These are phyloP conservation scores for Phaeodactylum tricornutum DNA, from an alignment of 108 stramenopile species.

Conservation along the genomic window DNA sequence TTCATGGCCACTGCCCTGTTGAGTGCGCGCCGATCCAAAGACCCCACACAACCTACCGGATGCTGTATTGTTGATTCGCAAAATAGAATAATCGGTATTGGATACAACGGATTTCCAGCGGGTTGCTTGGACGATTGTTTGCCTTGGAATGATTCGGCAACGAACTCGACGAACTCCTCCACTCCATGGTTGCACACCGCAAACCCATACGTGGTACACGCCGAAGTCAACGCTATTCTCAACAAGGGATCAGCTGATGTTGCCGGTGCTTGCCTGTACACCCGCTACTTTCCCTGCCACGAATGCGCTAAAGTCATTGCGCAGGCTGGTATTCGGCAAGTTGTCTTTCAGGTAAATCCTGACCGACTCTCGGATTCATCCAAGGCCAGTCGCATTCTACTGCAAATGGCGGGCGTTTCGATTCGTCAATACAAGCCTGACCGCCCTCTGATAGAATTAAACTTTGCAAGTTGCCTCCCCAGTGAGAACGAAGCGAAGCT, in stretches of 20 bases:
- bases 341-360: conserved; percentile 43
- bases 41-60: conserved; percentile 45
- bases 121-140: conserved; percentile 84
- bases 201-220: conserved; percentile 89
- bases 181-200: conserved; percentile 66
- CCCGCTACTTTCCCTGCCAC: conserved; percentile 86
- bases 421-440: conserved; percentile 12
- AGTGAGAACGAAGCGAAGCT: no score
- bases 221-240: conserved; percentile 93
- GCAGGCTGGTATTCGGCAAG: conserved; percentile 87
- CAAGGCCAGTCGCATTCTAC: conserved; percentile 76
- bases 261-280: conserved; percentile 74
- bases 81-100: conserved; percentile 84
- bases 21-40: conserved; percentile 86
- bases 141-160: conserved; percentile 57
- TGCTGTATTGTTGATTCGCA: conserved; percentile 3
- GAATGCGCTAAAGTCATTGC: conserved; percentile 96
- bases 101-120: conserved; percentile 95
- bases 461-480: no score
- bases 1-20: conserved; percentile 90
- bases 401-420: conserved; percentile 72
- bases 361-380: conserved; percentile 23
- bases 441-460: neutral
- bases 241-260: conserved; percentile 91
- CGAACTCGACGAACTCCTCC: neutral